phyloP scores from a whole-genome alignment of 768 basidiomycete genomes.

The Lactarius akahatsu region DNA sequence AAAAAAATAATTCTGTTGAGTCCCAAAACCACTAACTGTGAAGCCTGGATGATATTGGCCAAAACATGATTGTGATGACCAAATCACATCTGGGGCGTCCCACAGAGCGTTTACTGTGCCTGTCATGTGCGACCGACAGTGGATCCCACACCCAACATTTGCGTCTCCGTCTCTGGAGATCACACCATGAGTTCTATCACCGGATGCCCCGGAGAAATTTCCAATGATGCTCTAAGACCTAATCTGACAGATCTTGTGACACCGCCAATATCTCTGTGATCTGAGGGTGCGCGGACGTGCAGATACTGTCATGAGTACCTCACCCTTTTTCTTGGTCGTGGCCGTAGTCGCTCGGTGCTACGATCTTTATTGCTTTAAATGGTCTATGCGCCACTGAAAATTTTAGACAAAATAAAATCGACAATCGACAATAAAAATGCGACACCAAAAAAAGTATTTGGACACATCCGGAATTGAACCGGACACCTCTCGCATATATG shows the following conservation, averaged over 20 bases:
- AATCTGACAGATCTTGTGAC: background rate
- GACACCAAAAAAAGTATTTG: background rate
- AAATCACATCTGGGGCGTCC: too few relatives aligned
- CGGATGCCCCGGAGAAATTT: background rate
- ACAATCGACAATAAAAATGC: background rate
- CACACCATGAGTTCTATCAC: background rate
- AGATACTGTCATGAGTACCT: background rate
- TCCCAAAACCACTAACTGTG: too few relatives aligned
- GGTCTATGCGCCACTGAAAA: background rate
- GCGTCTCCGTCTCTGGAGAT: background rate
- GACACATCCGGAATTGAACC: slow-evolving; percentile 27
- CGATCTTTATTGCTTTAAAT: background rate
- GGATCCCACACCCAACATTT: background rate
- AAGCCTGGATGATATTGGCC: background rate
- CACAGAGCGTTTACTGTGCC: too few relatives aligned
- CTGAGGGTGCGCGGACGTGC: background rate
- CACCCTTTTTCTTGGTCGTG: background rate
- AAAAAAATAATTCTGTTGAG: too few relatives aligned
- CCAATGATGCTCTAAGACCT: background rate
- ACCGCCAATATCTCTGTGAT: background rate
- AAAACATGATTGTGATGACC: too few relatives aligned
- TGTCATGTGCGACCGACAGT: background rate
- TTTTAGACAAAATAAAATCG: background rate
- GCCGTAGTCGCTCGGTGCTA: background rate
- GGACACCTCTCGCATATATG: slow-evolving; percentile 22